These are phyloP conservation scores for Canavalia ensiformis DNA, from an alignment of 306 rosid genomes.

Conservation along the genomic window DNA sequence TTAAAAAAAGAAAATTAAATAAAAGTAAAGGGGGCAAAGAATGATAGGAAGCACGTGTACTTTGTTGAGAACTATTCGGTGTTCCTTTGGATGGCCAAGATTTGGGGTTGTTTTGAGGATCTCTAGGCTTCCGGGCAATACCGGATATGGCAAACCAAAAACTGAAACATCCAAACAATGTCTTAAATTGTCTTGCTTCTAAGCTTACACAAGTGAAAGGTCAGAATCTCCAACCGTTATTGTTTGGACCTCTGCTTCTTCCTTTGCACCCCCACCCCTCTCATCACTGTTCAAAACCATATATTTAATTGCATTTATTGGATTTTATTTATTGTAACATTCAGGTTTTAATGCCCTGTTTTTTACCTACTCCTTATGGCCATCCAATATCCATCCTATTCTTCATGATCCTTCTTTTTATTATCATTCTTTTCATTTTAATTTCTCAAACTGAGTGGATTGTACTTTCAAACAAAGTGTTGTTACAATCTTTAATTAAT, in stretches of 20 bases:
- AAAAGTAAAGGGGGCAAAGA: slow-evolving; percentile 41
- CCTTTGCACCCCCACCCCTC: slow-evolving; percentile 21
- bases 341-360: slow-evolving; percentile 4
- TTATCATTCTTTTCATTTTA: neutral
- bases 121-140: slow-evolving; percentile 48
- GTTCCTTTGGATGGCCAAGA: slow-evolving; percentile 65
- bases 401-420: neutral
- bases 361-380: slow-evolving; percentile 33
- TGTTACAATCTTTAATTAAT: too few species aligned
- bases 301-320: slow-evolving; percentile 48
- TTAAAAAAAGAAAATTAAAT: neutral
- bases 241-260: slow-evolving; percentile 37
- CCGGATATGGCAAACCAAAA: slow-evolving; percentile 47
- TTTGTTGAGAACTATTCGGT: slow-evolving; percentile 57
- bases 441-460: neutral
- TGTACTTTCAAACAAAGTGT: neutral
- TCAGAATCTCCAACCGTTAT: slow-evolving; percentile 55
- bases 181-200: slow-evolving; percentile 58
- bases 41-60: slow-evolving; percentile 80
- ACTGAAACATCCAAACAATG: slow-evolving; percentile 55
- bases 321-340: slow-evolving; percentile 21
- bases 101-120: slow-evolving; percentile 54
- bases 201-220: slow-evolving; percentile 53
- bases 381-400: neutral
- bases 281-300: slow-evolving; percentile 43